Conservation (phyloP, 495 filamentous ascomycete species). For the Trichoderma reesei region DNA sequence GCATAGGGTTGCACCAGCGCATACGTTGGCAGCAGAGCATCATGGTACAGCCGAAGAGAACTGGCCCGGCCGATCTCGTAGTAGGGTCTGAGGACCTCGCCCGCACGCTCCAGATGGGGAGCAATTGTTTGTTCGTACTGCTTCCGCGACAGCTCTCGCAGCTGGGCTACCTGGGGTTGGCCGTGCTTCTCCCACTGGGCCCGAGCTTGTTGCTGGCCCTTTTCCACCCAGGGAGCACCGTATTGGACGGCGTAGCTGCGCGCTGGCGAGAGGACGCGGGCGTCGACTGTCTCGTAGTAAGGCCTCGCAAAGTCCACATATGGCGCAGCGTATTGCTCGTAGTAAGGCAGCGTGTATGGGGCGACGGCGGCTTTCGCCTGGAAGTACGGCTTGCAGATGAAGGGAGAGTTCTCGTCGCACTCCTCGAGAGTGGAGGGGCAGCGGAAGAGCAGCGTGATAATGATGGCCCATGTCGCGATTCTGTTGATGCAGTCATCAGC, state of each 20-base stretch:
- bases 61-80: slow-evolving; percentile 53
- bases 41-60: slow-evolving; percentile 56
- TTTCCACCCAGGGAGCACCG: slow-evolving; percentile 65
- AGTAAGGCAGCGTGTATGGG: slow-evolving; percentile 80
- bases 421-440: slow-evolving; percentile 64
- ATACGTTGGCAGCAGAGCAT: slow-evolving; percentile 66
- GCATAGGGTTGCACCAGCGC: slow-evolving; percentile 61
- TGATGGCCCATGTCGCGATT: slow-evolving; percentile 73
- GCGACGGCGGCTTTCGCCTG: slow-evolving; percentile 53
- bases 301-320: slow-evolving; percentile 70
- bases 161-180: slow-evolving; percentile 60
- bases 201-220: slow-evolving; percentile 51
- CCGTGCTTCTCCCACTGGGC: slow-evolving; percentile 70
- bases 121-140: slow-evolving; percentile 61
- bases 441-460: slow-evolving; percentile 67
- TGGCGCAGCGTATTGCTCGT: slow-evolving; percentile 69
- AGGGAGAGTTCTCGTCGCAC: slow-evolving; percentile 60
- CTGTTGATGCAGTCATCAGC: slow-evolving; percentile 31
- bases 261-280: slow-evolving; percentile 56
- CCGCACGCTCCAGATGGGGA: slow-evolving; percentile 59
- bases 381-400: slow-evolving; percentile 78
- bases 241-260: slow-evolving; percentile 57
- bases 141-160: slow-evolving; percentile 45
- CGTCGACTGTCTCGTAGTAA: slow-evolving; percentile 59
- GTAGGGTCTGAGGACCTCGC: slow-evolving; percentile 54